Evolutionary conservation across 495 filamentous ascomycete species (phyloP), one percentile per base, ranked within the genome.

Genomic region (Thermothielavioides terrestris): DNA sequence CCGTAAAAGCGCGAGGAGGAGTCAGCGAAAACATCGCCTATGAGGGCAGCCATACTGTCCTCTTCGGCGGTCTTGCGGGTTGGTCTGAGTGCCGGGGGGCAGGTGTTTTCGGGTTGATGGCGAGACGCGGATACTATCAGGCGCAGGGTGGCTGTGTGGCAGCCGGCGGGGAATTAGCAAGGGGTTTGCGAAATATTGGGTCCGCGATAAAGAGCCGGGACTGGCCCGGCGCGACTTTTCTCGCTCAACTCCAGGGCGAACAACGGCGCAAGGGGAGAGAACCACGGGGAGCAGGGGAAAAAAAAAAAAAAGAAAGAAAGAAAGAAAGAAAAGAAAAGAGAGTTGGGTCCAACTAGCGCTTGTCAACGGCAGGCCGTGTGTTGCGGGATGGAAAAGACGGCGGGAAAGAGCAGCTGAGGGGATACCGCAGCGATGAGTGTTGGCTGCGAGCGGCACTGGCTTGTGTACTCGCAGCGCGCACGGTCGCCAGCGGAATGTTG

Each of bases 31-130:
- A 65, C 70, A 54, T 76, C 72, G 58, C 71, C 68, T 30, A 74
- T 69, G 56, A 74, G 31, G 50, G 73, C 64, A 41, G 72, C 73
- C 72, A 75, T 76, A 52, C 51, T 64, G 52, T 62, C 64, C 68
- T 65, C 35, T 51, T 51, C 25, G 50, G 50, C 34, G 41, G 15
- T 41, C 39, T 18, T 46, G 23, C 7, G 41, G 27, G 23, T 17
- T 35, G 41, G n/a, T n/a, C n/a, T 36, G 3, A 35, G 49, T 20
- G 32, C 5, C 21, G 12, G n/a, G 38, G 23, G 23, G 23, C 11
- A 42, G 28, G 39, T 46, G 54, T 53, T 56, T 55, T 58, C 50
- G 55, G 49, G 40, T 15, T 43, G 58, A 44, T 31, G 51, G 50
- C 12, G 39, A 43, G 28, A 39, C 27, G 25, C 23, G 25, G 30